Base-by-base conservation (phyloP, 768 basidiomycete genomes). In the Russula abietina region DNA sequence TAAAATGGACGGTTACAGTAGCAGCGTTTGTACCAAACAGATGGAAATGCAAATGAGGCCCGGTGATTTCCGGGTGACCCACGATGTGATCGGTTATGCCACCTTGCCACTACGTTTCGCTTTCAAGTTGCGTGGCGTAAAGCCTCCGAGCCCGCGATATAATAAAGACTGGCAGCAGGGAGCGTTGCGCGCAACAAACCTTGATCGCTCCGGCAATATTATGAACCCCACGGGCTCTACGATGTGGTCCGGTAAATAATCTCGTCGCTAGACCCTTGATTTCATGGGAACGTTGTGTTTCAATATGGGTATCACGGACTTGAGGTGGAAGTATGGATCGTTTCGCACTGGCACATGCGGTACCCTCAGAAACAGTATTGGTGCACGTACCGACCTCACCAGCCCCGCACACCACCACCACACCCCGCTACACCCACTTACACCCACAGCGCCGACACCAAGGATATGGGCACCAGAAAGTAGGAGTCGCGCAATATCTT, bases 31-130 rank as follows among this genome's bases (percentile, higher is more conserved):
- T 26, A 26, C 12, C 52, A 49, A 46, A 46, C 45, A 32, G 48
- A 24, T 26, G 36, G 30, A 55, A 54, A 39, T 49, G 33, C 19
- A 45, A 30, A 36, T 46, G 9, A 9, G 33, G 32, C 7, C 32
- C 59, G 62, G 63, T 51, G 53, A 60, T 64, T 39, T 33, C 59
- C 63, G 45, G 45, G 33, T 38, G 36, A 24, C 11, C 38, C 49
- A 45, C 2, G 43, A 45, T 45, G 26, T 30, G 39, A 46, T 53
- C 28, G 24, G 33, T 22, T 22, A 64, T 53, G 58, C 58, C 53
- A 54, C 57, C 59, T 46, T 55, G 59, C 28, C 19, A 36, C 41
- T 28, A 45, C 38, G 39, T 43, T 43, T 52, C 28, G 22, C 24
- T 59, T 30, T 39, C 38, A 39, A 39, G 38, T 39, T 32, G 26